Percentiles rank a stretch among this genome's conserved stretches.
phyloP scores from a whole-genome alignment of 257 asterid species.

The Primulina huaijiensis region DNA sequence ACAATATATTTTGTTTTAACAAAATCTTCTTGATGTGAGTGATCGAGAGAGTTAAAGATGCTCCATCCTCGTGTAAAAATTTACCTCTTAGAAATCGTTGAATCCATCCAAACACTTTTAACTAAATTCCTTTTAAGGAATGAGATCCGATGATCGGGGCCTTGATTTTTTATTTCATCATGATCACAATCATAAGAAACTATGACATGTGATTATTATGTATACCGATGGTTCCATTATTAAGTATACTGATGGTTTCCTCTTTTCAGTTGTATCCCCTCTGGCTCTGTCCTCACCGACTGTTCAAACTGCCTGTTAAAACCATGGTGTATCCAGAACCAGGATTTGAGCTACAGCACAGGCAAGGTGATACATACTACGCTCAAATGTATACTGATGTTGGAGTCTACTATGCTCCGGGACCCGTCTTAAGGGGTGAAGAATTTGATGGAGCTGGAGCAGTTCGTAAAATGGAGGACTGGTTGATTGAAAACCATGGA shows the following conservation, averaged over 20 bases:
- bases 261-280: slow-evolving; percentile 49
- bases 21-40: not conserved
- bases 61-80: not conserved
- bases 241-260: not conserved
- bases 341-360: slow-evolving; percentile 75
- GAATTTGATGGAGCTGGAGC: slow-evolving; percentile 81
- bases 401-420: slow-evolving; percentile 93
- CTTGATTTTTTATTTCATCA: not conserved
- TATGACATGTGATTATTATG: not conserved
- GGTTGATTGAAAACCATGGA: slow-evolving; percentile 92
- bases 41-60: not conserved
- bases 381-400: slow-evolving; percentile 95
- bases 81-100: not conserved
- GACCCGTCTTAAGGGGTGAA: slow-evolving; percentile 92
- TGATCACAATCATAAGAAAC: too few species aligned
- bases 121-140: not conserved
- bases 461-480: slow-evolving; percentile 65
- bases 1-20: not conserved
- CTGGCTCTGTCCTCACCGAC: slow-evolving; percentile 96
- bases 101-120: not conserved
- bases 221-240: too few species aligned
- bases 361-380: slow-evolving; percentile 82
- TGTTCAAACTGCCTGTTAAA: slow-evolving; percentile 77
- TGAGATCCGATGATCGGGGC: not conserved
- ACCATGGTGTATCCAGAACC: slow-evolving; percentile 93